A percentile compares a stretch with the other conserved stretches of the same genome.
These are phyloP conservation scores for Dorcoceras hygrometricum DNA, from an alignment of 257 asterid genomes.

Conservation along the genomic window DNA sequence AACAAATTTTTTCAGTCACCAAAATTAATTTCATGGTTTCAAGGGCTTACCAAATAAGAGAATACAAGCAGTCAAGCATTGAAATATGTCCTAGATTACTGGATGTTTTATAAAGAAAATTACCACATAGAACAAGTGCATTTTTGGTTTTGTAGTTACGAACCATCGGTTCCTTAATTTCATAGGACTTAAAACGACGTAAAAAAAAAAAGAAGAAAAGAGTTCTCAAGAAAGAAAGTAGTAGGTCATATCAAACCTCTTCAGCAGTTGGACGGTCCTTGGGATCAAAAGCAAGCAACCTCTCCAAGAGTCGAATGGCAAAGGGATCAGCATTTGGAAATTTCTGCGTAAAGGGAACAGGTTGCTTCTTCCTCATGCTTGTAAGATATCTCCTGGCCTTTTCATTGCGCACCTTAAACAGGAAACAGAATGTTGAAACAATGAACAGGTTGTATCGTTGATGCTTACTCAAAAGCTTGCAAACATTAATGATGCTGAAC, in stretches of 20 bases:
- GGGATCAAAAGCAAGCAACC: slow-evolving; percentile 79
- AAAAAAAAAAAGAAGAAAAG: too few species aligned
- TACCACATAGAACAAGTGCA: background rate
- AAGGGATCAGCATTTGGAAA: slow-evolving; percentile 81
- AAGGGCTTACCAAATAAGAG: background rate
- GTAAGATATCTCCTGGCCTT: slow-evolving; percentile 84
- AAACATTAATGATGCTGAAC: background rate
- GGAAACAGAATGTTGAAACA: slow-evolving; percentile 12
- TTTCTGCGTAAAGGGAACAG: slow-evolving; percentile 61
- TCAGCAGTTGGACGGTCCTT: slow-evolving; percentile 88
- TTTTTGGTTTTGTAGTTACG: background rate
- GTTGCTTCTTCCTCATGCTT: slow-evolving; percentile 77
- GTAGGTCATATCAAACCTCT: slow-evolving; percentile 48
- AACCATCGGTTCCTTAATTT: background rate
- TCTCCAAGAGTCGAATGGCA: slow-evolving; percentile 68
- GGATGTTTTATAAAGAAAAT: background rate
- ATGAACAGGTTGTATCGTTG: background rate
- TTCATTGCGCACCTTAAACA: slow-evolving; percentile 74
- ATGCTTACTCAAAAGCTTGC: background rate
- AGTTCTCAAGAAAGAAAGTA: background rate
- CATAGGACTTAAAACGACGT: slow-evolving; percentile 12
- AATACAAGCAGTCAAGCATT: background rate
- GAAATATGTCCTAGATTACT: too few species aligned
- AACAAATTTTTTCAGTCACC: background rate
- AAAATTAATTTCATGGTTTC: background rate